phyloP scores from a whole-genome alignment of 208 protist species.

The Wallacemonas sp. region DNA sequence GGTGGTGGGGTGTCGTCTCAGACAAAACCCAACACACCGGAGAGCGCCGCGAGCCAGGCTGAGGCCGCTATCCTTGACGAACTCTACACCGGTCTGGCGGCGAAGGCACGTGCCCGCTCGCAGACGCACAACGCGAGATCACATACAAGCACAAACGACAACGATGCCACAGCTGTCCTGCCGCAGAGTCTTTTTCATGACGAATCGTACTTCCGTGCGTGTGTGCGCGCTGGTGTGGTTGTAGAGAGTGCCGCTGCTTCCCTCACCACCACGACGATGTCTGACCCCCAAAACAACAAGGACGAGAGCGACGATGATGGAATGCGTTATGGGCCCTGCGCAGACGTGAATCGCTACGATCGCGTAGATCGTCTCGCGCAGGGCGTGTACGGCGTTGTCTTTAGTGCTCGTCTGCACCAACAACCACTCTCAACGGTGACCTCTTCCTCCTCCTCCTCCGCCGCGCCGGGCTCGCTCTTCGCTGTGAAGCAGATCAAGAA shows the following conservation, averaged over 20 bases:
- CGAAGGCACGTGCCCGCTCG: background rate
- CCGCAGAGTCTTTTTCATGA: constrained; percentile 21
- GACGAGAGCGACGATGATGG: too few species aligned
- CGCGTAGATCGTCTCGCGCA: constrained; percentile 50
- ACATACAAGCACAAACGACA: too few species aligned
- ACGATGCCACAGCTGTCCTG: too few species aligned
- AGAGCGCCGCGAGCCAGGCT: background rate
- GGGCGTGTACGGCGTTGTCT: constrained; percentile 88
- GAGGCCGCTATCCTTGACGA: background rate
- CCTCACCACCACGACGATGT: too few species aligned
- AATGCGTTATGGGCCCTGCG: constrained; percentile 35
- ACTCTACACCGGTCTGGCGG: background rate
- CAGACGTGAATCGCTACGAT: constrained; percentile 62
- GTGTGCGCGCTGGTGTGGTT: constrained; percentile 24
- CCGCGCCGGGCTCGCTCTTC: constrained; percentile 25
- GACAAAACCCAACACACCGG: background rate
- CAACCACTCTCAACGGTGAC: background rate
- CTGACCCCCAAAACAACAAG: too few species aligned
- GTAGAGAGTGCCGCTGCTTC: too few species aligned
- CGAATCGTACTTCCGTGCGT: constrained; percentile 18
- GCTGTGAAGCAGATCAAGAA: constrained; percentile 86
- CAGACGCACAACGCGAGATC: too few species aligned
- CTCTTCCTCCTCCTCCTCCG: background rate
- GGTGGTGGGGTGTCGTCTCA: background rate
- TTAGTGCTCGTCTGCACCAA: constrained; percentile 45